Percentiles rank a stretch among this genome's conserved stretches.
phyloP scores from a whole-genome alignment of 108 stramenopile genomes.

The Cyclotella kingstonii region DNA sequence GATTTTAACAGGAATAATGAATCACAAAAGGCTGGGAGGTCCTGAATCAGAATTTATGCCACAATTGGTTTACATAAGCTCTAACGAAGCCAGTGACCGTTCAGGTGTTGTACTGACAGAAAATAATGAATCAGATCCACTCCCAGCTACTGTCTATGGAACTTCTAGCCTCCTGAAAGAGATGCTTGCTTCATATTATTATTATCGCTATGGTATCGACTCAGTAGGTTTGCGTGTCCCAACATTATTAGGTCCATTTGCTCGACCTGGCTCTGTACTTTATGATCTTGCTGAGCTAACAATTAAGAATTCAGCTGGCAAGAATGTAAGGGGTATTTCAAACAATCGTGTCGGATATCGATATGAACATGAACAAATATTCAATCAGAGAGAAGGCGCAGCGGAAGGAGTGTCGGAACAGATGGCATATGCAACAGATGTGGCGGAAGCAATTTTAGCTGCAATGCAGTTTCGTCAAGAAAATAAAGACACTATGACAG shows the following conservation, averaged over 20 bases:
- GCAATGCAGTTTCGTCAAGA: conserved; percentile 37
- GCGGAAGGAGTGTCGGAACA: conserved; percentile 25
- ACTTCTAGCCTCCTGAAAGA: conserved; percentile 39
- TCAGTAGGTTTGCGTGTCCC: conserved; percentile 40
- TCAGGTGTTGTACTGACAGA: conserved; percentile 29
- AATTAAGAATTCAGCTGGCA: conserved; percentile 28
- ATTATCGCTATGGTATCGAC: conserved; percentile 39
- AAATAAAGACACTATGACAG: conserved; percentile 10
- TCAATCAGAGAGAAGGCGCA: conserved; percentile 28
- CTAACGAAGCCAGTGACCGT: conserved; percentile 30
- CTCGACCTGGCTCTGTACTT: conserved; percentile 38
- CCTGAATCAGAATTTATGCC: conserved; percentile 15
- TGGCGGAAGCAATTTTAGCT: conserved; percentile 33
- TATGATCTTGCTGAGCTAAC: conserved; percentile 41
- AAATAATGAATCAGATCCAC: not conserved
- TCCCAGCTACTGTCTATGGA: conserved; percentile 35
- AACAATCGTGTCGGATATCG: conserved; percentile 31
- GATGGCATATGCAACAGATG: conserved; percentile 30
- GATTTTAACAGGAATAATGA: conserved; percentile 25
- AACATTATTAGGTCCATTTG: conserved; percentile 32
- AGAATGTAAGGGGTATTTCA: conserved; percentile 21
- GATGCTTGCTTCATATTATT: conserved; percentile 43
- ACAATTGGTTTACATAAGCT: conserved; percentile 40
- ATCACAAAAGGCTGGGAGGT: too few species aligned
- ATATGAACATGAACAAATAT: conserved; percentile 24